These are phyloP conservation scores for Globisporangium barbulae DNA, from an alignment of 352 stramenopile genomes.

Conservation along the genomic window DNA sequence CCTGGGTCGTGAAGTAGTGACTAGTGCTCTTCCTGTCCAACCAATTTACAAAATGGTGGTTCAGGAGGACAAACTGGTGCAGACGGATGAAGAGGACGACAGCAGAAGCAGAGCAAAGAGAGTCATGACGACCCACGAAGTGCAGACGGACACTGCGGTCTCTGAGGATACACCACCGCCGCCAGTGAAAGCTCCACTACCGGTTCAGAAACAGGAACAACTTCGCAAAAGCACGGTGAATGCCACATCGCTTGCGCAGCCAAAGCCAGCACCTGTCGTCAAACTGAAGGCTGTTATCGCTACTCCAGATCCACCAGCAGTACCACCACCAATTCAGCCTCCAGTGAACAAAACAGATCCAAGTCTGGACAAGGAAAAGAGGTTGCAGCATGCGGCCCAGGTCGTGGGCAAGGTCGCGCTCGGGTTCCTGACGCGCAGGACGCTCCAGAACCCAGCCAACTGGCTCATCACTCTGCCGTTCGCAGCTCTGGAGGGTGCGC, in stretches of 20 bases:
- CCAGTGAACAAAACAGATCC: slow-evolving; percentile 6
- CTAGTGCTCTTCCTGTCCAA: too few relatives aligned
- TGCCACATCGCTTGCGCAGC: neutral
- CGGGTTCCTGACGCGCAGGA: slow-evolving; percentile 36
- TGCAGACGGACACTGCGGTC: slow-evolving; percentile 27
- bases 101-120: neutral
- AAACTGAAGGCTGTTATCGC: neutral
- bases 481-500: slow-evolving; percentile 20
- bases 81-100: slow-evolving; percentile 48
- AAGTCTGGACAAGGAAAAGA: slow-evolving; percentile 11
- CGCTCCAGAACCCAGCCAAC: slow-evolving; percentile 40
- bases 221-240: neutral
- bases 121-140: slow-evolving; percentile 14
- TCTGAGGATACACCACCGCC: neutral
- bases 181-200: neutral
- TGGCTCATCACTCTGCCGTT: slow-evolving; percentile 47
- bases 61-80: slow-evolving; percentile 50
- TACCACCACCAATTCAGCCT: neutral
- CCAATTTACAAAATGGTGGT: slow-evolving; percentile 1
- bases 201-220: slow-evolving; percentile 6
- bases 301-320: neutral
- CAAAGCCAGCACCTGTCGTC: slow-evolving; percentile 1
- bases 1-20: slow-evolving; percentile 3
- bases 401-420: slow-evolving; percentile 48
- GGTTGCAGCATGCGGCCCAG: slow-evolving; percentile 36